Percentiles rank a stretch among this genome's conserved stretches.
Conservation (phyloP, 2,329 filamentous ascomycete species). For the Blumeriella jaapii region DNA sequence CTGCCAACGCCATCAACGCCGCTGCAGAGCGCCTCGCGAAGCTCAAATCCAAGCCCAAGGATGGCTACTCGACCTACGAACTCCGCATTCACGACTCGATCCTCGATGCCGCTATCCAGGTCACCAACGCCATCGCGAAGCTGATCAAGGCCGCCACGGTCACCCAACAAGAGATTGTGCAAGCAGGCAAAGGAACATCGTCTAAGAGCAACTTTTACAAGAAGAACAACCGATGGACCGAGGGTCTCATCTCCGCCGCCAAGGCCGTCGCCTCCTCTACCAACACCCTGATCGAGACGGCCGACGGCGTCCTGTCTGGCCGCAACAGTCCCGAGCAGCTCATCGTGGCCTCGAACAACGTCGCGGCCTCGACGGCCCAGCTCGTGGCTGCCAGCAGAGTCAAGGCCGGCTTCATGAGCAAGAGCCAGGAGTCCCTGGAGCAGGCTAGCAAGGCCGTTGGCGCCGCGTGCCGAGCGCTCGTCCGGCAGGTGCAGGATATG, state of each 20-base stretch:
- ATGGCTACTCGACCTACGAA: conserved; percentile 92
- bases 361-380: conserved; percentile 91
- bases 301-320: conserved; percentile 84
- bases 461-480: conserved; percentile 72
- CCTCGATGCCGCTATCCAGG: conserved; percentile 80
- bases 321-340: conserved; percentile 93
- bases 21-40: conserved; percentile 82
- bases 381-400: conserved; percentile 90
- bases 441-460: conserved; percentile 88
- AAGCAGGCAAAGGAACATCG: conserved; percentile 77
- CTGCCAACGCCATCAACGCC: conserved; percentile 88
- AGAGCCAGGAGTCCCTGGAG: conserved; percentile 87
- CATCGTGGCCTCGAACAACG: conserved; percentile 94
- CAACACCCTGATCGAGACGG: conserved; percentile 94
- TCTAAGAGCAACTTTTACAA: conserved; percentile 96
- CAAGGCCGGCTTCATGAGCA: conserved; percentile 97
- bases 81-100: conserved; percentile 93
- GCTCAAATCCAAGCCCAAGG: conserved; percentile 90
- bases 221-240: conserved; percentile 99
- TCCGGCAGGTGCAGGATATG: conserved; percentile 87
- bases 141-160: conserved; percentile 90
- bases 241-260: conserved; percentile 90
- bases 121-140: conserved; percentile 86
- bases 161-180: conserved; percentile 93
- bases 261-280: conserved; percentile 92